Percentiles rank a stretch among this genome's conserved stretches.
These are phyloP conservation scores for Ehretia macrophylla DNA, from an alignment of 257 asterid species.

Conservation along the genomic window DNA sequence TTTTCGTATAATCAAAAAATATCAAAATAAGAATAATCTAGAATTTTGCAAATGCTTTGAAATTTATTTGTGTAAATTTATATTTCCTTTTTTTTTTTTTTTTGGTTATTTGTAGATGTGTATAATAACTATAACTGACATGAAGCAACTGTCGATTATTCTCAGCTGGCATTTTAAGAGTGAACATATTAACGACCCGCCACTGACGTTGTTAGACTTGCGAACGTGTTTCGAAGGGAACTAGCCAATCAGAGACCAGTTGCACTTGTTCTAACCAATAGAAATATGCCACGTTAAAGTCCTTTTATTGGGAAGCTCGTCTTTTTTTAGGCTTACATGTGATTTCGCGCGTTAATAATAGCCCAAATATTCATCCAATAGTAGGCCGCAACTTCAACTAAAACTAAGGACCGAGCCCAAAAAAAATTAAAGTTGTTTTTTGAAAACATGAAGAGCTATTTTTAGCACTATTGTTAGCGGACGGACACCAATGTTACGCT, in stretches of 20 bases:
- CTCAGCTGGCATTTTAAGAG: neutral
- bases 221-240: constrained; percentile 43
- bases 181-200: constrained; percentile 7
- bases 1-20: constrained; percentile 10
- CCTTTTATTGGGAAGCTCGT: too few relatives aligned
- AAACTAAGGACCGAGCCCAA: too few relatives aligned
- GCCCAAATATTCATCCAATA: too few relatives aligned
- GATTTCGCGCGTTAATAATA: too few relatives aligned
- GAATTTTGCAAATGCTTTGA: neutral
- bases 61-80: neutral
- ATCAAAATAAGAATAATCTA: constrained; percentile 2
- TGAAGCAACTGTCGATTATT: too few relatives aligned
- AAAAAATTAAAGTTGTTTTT: too few relatives aligned
- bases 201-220: neutral
- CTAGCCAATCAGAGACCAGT: constrained; percentile 48
- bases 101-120: constrained; percentile 12
- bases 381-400: too few relatives aligned
- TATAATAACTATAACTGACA: too few relatives aligned
- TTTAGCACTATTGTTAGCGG: too few relatives aligned
- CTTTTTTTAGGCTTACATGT: too few relatives aligned
- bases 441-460: too few relatives aligned
- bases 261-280: constrained; percentile 25
- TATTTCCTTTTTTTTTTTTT: constrained; percentile 13
- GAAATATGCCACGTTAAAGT: constrained; percentile 26
- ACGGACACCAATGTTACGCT: too few relatives aligned